These are phyloP conservation scores for Samsoniella hepiali DNA, from an alignment of 2,329 filamentous ascomycete genomes.

Conservation along the genomic window DNA sequence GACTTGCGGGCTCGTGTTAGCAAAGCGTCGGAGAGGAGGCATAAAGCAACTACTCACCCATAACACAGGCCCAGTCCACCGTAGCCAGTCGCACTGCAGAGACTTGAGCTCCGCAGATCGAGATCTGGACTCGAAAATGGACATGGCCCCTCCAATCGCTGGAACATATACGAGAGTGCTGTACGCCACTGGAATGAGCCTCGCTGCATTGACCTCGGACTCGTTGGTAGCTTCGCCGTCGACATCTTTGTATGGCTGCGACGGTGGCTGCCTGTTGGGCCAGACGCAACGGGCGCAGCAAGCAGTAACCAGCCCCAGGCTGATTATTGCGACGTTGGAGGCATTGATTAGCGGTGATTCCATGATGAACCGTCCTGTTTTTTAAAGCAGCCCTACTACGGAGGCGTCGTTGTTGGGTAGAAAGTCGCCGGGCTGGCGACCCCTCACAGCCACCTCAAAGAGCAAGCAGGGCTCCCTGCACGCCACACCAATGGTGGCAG, in stretches of 20 bases:
- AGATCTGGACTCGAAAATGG: not conserved
- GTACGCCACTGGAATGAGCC: not conserved
- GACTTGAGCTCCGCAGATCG: not conserved
- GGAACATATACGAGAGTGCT: not conserved
- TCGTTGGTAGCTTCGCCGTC: constrained; percentile 7
- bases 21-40: not conserved
- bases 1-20: not conserved
- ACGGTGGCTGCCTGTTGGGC: not conserved
- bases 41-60: not conserved
- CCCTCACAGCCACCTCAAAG: not conserved
- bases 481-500: too few relatives aligned
- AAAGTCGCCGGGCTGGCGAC: not conserved
- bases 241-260: not conserved
- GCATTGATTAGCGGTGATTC: too few relatives aligned
- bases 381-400: too few relatives aligned
- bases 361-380: not conserved
- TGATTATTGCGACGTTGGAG: not conserved
- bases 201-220: constrained; percentile 2
- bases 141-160: not conserved
- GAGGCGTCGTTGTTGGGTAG: not conserved
- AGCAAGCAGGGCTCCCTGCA: too few relatives aligned
- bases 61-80: constrained; percentile 6
- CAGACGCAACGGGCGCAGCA: not conserved
- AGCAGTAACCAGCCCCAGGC: not conserved
- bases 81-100: not conserved